Evolutionary conservation across 306 rosid genomes (phyloP).

Genomic region (Clitoria ternatea): DNA sequence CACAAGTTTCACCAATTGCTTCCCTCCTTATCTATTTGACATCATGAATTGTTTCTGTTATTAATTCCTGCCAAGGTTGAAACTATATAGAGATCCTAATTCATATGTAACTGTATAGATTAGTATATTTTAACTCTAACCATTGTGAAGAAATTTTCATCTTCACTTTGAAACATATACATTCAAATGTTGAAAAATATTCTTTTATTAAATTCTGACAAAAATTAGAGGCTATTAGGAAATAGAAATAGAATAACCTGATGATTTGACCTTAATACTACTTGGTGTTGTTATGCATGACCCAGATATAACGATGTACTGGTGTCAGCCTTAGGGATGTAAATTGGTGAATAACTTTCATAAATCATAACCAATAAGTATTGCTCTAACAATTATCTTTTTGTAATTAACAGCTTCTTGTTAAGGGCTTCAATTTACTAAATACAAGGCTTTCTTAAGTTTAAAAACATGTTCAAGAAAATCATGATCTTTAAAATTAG

Average conservation of each 20-base stretch:
- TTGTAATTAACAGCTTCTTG: too few species aligned
- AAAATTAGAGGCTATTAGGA: background rate
- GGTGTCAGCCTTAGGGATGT: background rate
- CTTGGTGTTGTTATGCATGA: background rate
- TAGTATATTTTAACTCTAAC: background rate
- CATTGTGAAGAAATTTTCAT: background rate
- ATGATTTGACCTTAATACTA: background rate
- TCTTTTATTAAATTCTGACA: background rate
- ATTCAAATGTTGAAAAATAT: background rate
- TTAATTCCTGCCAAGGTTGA: background rate
- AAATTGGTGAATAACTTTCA: background rate
- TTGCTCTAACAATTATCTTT: too few species aligned
- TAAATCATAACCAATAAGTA: too few species aligned
- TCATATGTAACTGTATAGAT: background rate
- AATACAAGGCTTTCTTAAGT: too few species aligned
- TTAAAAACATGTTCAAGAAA: too few species aligned
- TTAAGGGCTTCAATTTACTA: too few species aligned
- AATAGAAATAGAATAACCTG: too few species aligned
- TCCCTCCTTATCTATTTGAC: background rate
- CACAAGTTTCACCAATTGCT: background rate
- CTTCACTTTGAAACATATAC: background rate
- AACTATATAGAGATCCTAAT: background rate
- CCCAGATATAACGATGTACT: too few species aligned
- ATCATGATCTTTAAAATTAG: too few species aligned
- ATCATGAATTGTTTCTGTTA: background rate